Evolutionary conservation across 2,329 filamentous ascomycete species (phyloP).

Genomic region (Pseudocercospora fuligena): DNA sequence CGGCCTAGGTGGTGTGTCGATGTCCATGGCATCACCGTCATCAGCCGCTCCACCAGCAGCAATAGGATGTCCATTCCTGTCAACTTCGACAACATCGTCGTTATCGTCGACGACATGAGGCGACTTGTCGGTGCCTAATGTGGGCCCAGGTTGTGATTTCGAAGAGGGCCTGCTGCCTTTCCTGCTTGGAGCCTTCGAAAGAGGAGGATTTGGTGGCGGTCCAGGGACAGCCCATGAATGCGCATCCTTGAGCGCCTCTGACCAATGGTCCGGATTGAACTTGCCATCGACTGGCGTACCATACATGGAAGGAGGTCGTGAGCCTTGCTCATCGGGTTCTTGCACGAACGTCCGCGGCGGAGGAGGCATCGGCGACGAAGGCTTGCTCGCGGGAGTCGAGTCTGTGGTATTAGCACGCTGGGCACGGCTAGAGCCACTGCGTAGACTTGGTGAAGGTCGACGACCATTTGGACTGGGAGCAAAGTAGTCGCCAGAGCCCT

Average conservation of each 20-base stretch:
- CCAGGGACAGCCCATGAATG: conserved; percentile 42
- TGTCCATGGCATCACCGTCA: conserved; percentile 52
- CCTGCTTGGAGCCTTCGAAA: conserved; percentile 37
- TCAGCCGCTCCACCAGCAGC: conserved; percentile 8
- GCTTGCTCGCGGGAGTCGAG: conserved; percentile 19
- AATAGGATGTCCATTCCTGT: conserved; percentile 12
- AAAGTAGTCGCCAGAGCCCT: conserved; percentile 50
- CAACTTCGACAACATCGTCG: conserved; percentile 31
- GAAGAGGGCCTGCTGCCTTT: conserved; percentile 33
- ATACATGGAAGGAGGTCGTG: conserved; percentile 12
- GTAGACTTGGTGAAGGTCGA: conserved; percentile 25
- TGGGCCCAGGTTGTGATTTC: conserved; percentile 17
- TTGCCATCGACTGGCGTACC: conserved; percentile 32
- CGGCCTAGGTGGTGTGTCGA: conserved; percentile 45
- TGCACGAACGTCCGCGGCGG: neutral
- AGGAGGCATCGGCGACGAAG: conserved; percentile 20
- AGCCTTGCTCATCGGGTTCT: conserved; percentile 7
- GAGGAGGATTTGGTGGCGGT: conserved; percentile 35
- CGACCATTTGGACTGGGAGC: conserved; percentile 21
- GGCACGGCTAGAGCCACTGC: conserved; percentile 19
- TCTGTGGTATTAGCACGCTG: conserved; percentile 25
- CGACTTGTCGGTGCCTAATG: conserved; percentile 25
- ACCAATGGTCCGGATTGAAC: conserved; percentile 51
- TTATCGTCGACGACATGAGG: conserved; percentile 42
- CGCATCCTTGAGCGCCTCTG: conserved; percentile 50